Evolutionary conservation across 2,329 filamentous ascomycete genomes (phyloP).

Genomic region (Cladophialophora chaetospira): DNA sequence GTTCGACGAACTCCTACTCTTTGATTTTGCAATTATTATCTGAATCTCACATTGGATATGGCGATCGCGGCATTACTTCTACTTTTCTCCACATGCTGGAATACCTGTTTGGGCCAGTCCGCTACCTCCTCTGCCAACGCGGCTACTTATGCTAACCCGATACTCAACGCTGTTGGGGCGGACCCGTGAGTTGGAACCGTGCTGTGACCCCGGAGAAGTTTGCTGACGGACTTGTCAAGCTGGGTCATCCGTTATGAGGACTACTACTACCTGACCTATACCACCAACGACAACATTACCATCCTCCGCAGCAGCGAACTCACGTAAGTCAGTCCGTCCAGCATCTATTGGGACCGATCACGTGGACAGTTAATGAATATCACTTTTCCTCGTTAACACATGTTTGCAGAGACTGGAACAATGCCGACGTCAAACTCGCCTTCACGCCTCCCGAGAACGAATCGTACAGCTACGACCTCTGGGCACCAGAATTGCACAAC

Average conservation of each 20-base stretch:
- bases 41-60: too few relatives aligned
- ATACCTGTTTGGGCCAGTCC: conserved; percentile 6
- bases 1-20: too few relatives aligned
- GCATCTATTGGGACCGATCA: too few relatives aligned
- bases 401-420: conserved; percentile 49
- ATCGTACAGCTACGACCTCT: conserved; percentile 52
- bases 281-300: conserved; percentile 45
- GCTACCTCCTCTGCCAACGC: conserved; percentile 36
- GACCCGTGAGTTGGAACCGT: too few relatives aligned
- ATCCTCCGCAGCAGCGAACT: conserved; percentile 41
- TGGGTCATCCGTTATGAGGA: conserved; percentile 43
- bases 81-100: background rate
- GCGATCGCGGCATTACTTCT: too few relatives aligned
- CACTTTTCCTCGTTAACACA: too few relatives aligned
- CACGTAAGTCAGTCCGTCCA: too few relatives aligned
- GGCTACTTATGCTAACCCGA: conserved; percentile 45
- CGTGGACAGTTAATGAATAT: too few relatives aligned
- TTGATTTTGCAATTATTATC: too few relatives aligned
- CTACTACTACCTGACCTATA: conserved; percentile 47
- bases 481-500: conserved; percentile 54
- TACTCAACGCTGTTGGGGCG: conserved; percentile 43
- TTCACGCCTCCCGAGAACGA: conserved; percentile 43
- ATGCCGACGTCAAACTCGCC: conserved; percentile 41
- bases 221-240: too few relatives aligned
- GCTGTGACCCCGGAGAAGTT: too few relatives aligned